phyloP scores from a whole-genome alignment of 2,329 filamentous ascomycete species.

The Pestalotiopsis sp. region DNA sequence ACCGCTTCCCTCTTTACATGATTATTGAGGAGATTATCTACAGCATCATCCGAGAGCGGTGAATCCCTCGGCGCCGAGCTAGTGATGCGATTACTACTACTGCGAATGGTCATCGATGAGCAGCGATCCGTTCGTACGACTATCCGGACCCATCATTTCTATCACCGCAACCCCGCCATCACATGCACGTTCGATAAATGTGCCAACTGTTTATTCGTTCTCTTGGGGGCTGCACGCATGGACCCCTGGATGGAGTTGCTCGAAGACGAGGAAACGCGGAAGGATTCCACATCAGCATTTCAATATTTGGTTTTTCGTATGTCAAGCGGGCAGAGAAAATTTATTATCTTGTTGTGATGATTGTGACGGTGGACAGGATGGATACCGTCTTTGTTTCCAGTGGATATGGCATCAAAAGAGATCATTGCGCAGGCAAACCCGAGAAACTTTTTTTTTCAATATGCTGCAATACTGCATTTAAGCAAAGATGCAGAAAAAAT shows the following conservation, averaged over 20 bases:
- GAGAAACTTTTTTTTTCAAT: not conserved
- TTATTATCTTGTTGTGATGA: not conserved
- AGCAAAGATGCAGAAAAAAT: not conserved
- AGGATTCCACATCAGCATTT: not conserved
- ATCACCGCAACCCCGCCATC: not conserved
- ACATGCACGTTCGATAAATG: not conserved
- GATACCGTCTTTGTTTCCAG: not conserved
- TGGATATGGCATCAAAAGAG: constrained; percentile 1
- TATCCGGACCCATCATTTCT: not conserved
- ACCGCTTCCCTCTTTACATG: not conserved
- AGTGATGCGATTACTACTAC: not conserved
- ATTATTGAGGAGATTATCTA: not conserved
- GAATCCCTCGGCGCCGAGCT: not conserved
- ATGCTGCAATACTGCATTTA: not conserved
- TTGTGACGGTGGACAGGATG: not conserved
- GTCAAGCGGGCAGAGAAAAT: not conserved
- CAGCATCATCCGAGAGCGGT: not conserved
- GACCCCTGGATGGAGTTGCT: not conserved
- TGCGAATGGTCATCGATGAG: not conserved
- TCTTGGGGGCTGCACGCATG: not conserved
- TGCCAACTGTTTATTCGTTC: not conserved
- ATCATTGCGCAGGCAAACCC: constrained; percentile 11
- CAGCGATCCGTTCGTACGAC: not conserved
- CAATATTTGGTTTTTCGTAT: not conserved
- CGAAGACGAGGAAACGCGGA: not conserved